phyloP scores from a whole-genome alignment of 257 asterid genomes.

The Solanum dulcamara region DNA sequence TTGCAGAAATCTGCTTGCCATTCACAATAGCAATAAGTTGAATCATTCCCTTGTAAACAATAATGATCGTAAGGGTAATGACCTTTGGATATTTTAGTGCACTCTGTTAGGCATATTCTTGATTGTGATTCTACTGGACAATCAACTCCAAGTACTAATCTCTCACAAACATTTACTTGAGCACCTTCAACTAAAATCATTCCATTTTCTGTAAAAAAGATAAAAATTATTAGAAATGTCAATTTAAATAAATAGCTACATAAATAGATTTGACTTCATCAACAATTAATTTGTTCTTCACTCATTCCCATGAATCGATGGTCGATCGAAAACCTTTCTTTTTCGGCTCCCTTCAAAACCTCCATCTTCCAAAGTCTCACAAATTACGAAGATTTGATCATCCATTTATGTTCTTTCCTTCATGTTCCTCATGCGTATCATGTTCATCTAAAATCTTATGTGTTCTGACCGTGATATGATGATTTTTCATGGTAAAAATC shows the following conservation, averaged over 20 bases:
- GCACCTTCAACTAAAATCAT: background rate
- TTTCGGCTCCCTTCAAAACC: background rate
- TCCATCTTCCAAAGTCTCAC: background rate
- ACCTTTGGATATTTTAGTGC: background rate
- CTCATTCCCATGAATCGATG: background rate
- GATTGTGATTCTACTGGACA: background rate
- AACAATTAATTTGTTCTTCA: background rate
- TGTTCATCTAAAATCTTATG: background rate
- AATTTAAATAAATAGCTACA: background rate
- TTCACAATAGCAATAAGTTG: background rate
- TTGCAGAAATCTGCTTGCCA: background rate
- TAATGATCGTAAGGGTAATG: background rate
- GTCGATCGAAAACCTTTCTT: rapidly evolving
- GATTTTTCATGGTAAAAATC: no score
- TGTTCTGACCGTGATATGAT: background rate
- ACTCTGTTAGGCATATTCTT: background rate
- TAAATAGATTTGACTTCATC: background rate
- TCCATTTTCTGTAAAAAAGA: background rate
- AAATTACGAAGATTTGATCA: no score
- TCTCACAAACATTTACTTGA: background rate
- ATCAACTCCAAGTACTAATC: background rate
- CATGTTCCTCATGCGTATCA: background rate
- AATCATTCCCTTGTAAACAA: background rate
- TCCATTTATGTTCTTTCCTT: background rate
- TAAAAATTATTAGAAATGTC: background rate